A percentile compares a stretch with the other conserved stretches of the same genome.
phyloP scores from a whole-genome alignment of 2,329 filamentous ascomycete species.

The Phyllosticta capitalensis region DNA sequence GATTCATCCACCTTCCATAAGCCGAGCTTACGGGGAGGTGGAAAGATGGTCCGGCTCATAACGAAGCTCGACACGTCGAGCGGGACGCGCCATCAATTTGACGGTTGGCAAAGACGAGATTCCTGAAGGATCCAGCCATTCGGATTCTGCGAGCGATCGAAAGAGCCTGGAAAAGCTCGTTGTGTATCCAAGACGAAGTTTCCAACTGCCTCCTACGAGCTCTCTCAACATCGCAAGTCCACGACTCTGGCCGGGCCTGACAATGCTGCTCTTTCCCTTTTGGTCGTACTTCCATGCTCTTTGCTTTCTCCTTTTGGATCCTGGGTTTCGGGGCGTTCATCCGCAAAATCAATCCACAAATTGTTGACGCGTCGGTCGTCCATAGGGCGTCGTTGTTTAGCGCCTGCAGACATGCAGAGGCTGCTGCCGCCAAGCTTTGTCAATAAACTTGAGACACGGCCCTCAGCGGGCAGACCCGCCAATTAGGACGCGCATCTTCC shows the following conservation, averaged over 20 bases:
- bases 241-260: not conserved
- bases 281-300: not conserved
- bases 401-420: not conserved
- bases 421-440: not conserved
- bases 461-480: not conserved
- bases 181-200: not conserved
- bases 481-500: not conserved
- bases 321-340: not conserved
- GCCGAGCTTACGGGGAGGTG: too few species aligned
- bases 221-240: not conserved
- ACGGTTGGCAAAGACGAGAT: not conserved
- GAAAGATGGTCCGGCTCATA: too few species aligned
- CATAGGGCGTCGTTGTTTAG: not conserved
- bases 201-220: not conserved
- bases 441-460: not conserved
- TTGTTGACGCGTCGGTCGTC: not conserved
- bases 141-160: not conserved
- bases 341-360: not conserved
- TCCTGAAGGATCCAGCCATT: not conserved
- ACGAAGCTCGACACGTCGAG: too few species aligned
- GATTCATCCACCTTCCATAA: too few species aligned
- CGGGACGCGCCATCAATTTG: not conserved
- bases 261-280: not conserved
- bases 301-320: not conserved
- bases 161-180: not conserved